Evolutionary conservation across 495 filamentous ascomycete genomes (phyloP), one percentile per base, ranked within the genome.

Genomic region (Daldinia concentrica): DNA sequence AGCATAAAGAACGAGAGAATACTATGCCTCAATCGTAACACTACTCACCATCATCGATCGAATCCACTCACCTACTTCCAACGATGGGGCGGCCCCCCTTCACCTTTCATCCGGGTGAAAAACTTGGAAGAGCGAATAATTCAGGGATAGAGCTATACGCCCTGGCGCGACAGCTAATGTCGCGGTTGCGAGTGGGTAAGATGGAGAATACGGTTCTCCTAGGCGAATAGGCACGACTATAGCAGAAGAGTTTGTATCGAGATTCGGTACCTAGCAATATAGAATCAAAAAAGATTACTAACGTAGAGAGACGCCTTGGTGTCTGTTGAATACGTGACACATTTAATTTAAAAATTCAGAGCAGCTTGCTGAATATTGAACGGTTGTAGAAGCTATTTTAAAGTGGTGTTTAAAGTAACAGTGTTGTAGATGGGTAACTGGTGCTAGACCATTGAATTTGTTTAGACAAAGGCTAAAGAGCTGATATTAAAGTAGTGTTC

Each of bases 251-350:
- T 15, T 43, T 66, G 55, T 66, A 66, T 68, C 52, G 27, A 27
- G 52, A 63, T 59, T 61, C 45, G 34, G 43, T 59, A 72, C 45
- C 58, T 64, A 64, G 70, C 55, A 73, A 68, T 68, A 61, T 64
- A 68, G 59, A 59, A 30, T 32, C 8, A 41, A 43, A 36, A 63
- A 60, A 39, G 29, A 65, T 29, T 22, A 57, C 57, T n/a, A 62
- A 32, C 12, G 30, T 36, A 57, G 54, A 62, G 57, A 7, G n/a
- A 17, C 6, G 12, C 14, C 27, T 6, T 34, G 5, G 43, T 36
- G 17, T 43, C 1, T 67, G 4, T 19, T 34, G 36, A 67, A 26
- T 43, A 37, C 3, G 17, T 57, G 29, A 24, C 17, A 19, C 26
- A 30, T 24, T 9, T 32, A 9, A 22, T 56, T 14, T 29, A 11